Evolutionary conservation across 73 alveolate species (phyloP).

Genomic region (Paramecium biaurelia): DNA sequence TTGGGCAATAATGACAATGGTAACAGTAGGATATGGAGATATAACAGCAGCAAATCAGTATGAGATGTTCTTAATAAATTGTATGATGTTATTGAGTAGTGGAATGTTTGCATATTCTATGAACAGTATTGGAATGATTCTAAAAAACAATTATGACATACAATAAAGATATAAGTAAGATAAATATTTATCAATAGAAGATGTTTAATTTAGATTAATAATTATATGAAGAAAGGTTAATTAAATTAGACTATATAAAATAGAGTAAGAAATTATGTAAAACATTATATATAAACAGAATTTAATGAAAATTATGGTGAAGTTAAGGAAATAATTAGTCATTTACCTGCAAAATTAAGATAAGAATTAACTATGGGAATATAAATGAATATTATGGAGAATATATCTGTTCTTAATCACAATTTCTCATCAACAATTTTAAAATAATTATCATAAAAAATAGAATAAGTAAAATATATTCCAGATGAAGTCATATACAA

Average conservation of each 20-base stretch:
- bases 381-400: background rate
- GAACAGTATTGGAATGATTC: slow-evolving; percentile 19
- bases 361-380: background rate
- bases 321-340: background rate
- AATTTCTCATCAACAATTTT: background rate
- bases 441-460: background rate
- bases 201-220: background rate
- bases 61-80: background rate
- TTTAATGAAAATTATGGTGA: background rate
- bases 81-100: background rate
- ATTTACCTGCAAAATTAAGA: background rate
- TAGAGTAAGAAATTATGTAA: slow-evolving; percentile 29
- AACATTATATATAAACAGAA: background rate
- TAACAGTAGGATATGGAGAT: slow-evolving; percentile 50
- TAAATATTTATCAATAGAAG: background rate
- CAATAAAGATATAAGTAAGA: background rate
- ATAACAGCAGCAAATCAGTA: background rate
- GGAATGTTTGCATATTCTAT: slow-evolving; percentile 34
- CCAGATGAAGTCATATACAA: slow-evolving; percentile 13
- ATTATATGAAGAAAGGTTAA: background rate
- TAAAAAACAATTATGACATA: background rate
- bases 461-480: background rate
- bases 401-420: background rate
- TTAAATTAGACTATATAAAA: background rate
- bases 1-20: slow-evolving; percentile 52